Evolutionary conservation across 805 yeast genomes (phyloP), one percentile per base, ranked within the genome.

Genomic region (Hanseniaspora lachancei): DNA sequence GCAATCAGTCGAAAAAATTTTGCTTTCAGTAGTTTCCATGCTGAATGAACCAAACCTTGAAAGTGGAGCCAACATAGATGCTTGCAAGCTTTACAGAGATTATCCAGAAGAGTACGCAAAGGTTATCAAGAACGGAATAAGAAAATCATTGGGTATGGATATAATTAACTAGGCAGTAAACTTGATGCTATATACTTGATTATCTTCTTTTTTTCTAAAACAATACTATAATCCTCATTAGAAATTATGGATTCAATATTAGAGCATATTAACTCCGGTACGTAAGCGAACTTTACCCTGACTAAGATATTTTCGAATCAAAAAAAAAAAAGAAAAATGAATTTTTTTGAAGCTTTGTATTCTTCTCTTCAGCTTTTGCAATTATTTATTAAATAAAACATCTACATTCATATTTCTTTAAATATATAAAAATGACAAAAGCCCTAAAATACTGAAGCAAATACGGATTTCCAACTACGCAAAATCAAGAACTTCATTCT

Each of bases 11-110:
- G 98, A 93, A 70, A 93, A 93, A 76, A 93, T 93, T 58, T 73
- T 93, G 59, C 71, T 93, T 58, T 84, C 95, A 68, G 97, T 93
- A 23, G 80, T 89, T 77, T 86, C 95, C 64, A 89, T 93, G 97
- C 75, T 93, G 58, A 95, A 97, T 27, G 96, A 93, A 69, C 97
- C 98, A 2, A 93, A 93, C 65, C 84, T 86, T 35, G 97, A 91
- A 68, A 85, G 95, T 63, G 97, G 97, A 12, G 98, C 98, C 50
- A 88, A 93, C 63, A 77, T 81, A 54, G 85, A 80, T 61, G 85
- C 85, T 12, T 74, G 79, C 62, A 89, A 89, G 68, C 75, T 93
- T 59, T 91, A 96, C 95, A 77, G 98, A 68, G 95, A 87, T 61
- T 74, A 87, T 67, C 76, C 89, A 57, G 77, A 71, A 2, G 82